These are phyloP conservation scores for Stagonosporopsis tanaceti DNA, from an alignment of 2,329 filamentous ascomycete genomes.

Conservation along the genomic window DNA sequence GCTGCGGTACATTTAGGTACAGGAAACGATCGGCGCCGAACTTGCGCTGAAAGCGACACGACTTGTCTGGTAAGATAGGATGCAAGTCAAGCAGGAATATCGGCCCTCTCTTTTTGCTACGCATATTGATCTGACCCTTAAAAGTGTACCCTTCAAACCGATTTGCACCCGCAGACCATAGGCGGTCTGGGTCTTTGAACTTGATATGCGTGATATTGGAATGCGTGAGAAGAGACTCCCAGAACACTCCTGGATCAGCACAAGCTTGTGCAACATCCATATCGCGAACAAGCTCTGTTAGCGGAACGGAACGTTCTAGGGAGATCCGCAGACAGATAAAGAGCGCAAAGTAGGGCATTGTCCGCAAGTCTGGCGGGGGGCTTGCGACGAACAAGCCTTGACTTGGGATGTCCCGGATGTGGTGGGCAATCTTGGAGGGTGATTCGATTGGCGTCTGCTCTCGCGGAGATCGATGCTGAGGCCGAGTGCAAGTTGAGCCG, in stretches of 20 bases:
- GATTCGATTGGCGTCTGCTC: constrained; percentile 15
- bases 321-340: constrained; percentile 46
- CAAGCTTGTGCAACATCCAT: constrained; percentile 17
- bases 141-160: constrained; percentile 43
- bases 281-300: constrained; percentile 25
- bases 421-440: constrained; percentile 27
- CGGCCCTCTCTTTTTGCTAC: constrained; percentile 17
- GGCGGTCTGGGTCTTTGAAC: constrained; percentile 23
- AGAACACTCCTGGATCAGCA: constrained; percentile 31
- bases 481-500: not conserved
- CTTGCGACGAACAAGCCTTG: constrained; percentile 41
- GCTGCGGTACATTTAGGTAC: constrained; percentile 48
- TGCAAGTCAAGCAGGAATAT: constrained; percentile 39
- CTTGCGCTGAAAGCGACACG: constrained; percentile 48
- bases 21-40: constrained; percentile 54
- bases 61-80: constrained; percentile 39
- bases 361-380: constrained; percentile 11
- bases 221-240: constrained; percentile 23
- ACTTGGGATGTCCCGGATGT: constrained; percentile 39
- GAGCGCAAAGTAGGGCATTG: constrained; percentile 41
- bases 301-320: constrained; percentile 17
- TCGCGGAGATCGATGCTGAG: not conserved
- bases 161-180: constrained; percentile 38
- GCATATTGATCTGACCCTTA: constrained; percentile 41
- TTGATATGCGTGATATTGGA: constrained; percentile 4